Evolutionary conservation across 1,284 basidiomycete genomes (phyloP), one percentile per base, ranked within the genome.

Genomic region (Stereum hirsutum): DNA sequence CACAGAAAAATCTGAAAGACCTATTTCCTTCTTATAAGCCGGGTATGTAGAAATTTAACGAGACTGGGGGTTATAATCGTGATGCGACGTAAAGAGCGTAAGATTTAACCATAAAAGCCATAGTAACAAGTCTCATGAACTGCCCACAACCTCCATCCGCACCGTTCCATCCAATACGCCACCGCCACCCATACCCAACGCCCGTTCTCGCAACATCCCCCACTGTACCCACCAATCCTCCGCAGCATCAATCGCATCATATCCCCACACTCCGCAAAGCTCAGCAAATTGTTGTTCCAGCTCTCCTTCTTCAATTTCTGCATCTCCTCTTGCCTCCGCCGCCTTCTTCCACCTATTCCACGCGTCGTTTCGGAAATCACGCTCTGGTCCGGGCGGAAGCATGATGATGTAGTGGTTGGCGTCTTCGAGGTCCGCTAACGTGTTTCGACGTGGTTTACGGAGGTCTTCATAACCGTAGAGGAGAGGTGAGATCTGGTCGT

Each of bases 391-490:
- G 17, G 45, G 43, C n/a, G 51, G 48, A 14, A 52, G 31, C 37
- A 38, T 31, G 26, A 47, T 41, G 27, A 54, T 27, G 12, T 27
- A 32, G 8, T 45, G 44, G 34, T 49, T 53, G 21, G 45, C 39
- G 6, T 46, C 26, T 40, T 57, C 56, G 20, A 47, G 42, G 20
- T 34, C 34, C 19, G 46, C 34, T 12, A 57, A 49, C n/a, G 44
- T 31, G 10, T 45, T 39, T 4, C 43, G 43, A 11, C 57, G 54
- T 12, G 38, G 38, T 39, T 56, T 49, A n/a, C 56, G 51, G 5
- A 58, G 44, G 41, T 58, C 56, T 36, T 57, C 51, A 46, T 53
- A 58, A 8, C 55, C 55, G 32, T 49, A 46, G 2, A 58, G 48
- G 5, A 58, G 49, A n/a, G 46, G 42, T 7, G 50, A 47, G 31